These are phyloP conservation scores for Tetragonia tetragonoides DNA, from an alignment of 148 eudicot genomes.

Conservation along the genomic window DNA sequence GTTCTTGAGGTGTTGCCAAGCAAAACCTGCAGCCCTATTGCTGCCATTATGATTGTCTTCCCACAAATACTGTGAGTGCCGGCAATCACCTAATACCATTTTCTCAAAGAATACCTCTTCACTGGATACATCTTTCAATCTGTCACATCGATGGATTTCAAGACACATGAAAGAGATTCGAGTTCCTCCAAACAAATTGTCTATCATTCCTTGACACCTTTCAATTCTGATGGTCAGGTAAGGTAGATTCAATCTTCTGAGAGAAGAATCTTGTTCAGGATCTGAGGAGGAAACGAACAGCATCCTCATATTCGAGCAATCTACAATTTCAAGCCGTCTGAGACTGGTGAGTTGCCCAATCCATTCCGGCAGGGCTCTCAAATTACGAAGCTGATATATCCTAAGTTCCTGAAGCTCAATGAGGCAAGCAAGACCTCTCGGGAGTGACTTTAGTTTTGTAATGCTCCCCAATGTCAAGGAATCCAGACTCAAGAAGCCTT, in stretches of 20 bases:
- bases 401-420: background rate
- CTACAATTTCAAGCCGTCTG: background rate
- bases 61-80: background rate
- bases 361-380: background rate
- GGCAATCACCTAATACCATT: background rate
- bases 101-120: background rate
- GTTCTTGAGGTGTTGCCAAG: background rate
- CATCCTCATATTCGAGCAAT: background rate
- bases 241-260: background rate
- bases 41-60: too few species aligned
- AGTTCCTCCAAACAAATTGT: background rate
- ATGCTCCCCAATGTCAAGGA: background rate
- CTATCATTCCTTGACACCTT: background rate
- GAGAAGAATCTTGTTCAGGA: background rate
- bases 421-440: background rate
- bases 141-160: background rate
- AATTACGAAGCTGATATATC: background rate
- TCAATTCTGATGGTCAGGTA: background rate
- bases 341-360: background rate
- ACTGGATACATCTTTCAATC: background rate
- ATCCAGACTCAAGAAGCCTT: background rate
- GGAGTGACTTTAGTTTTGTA: background rate
- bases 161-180: background rate
- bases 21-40: background rate
- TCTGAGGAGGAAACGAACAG: background rate